Evolutionary conservation across 345 rosid species (phyloP).

Genomic region (Geranium rotundifolium): DNA sequence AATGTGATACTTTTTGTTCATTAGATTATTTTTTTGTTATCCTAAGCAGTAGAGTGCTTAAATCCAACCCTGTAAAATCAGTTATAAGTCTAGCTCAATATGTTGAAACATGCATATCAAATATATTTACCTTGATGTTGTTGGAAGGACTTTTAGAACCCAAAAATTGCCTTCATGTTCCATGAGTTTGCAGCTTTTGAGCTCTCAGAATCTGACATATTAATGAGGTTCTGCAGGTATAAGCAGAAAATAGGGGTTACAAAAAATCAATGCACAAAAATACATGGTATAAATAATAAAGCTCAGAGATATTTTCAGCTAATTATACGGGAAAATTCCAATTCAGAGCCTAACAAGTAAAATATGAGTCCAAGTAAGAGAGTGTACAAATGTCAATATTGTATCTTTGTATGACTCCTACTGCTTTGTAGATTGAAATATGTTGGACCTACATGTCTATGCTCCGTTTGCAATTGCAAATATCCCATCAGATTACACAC

Average conservation of each 20-base stretch:
- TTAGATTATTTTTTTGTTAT: no score
- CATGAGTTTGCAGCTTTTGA: constrained; percentile 64
- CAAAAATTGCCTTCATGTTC: no score
- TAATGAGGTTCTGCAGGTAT: constrained; percentile 93
- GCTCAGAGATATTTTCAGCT: neutral
- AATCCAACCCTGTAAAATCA: no score
- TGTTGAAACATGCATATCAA: no score
- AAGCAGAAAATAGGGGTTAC: constrained; percentile 17
- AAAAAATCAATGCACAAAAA: constrained; percentile 16
- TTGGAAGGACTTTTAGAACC: no score
- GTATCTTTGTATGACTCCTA: constrained; percentile 98
- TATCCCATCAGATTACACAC: constrained; percentile 4
- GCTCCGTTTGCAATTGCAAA: constrained; percentile 48
- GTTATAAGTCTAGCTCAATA: no score
- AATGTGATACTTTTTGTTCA: no score
- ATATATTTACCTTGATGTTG: no score
- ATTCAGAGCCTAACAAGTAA: neutral
- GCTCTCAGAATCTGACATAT: constrained; percentile 99
- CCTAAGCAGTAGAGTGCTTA: no score
- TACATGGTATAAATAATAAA: neutral
- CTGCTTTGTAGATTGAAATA: constrained; percentile 94
- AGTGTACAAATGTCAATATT: constrained; percentile 87
- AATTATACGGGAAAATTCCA: neutral
- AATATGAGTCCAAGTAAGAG: neutral
- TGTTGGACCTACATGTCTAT: constrained; percentile 96